Conservation (phyloP, 768 basidiomycete species). For the Leccinum olivaceopallidum region DNA sequence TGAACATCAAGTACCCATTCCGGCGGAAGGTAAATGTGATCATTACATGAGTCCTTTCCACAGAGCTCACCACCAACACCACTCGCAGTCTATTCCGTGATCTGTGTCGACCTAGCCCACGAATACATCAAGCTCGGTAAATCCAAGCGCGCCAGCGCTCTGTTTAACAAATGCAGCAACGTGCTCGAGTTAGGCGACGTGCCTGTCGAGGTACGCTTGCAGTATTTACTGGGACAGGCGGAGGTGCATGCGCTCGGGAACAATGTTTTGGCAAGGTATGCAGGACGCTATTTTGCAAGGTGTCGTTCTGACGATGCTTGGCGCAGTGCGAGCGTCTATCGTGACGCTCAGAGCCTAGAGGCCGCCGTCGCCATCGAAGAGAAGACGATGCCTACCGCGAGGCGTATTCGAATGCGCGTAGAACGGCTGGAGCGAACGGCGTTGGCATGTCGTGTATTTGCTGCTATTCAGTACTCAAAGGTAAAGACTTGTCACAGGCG, state of each 20-base stretch:
- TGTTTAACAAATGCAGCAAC: conserved; percentile 61
- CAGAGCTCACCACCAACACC: background rate
- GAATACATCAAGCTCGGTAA: conserved; percentile 84
- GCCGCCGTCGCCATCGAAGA: conserved; percentile 43
- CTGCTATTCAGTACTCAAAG: conserved; percentile 64
- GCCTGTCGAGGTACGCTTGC: conserved; percentile 51
- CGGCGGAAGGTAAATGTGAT: conserved; percentile 47
- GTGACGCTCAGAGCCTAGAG: conserved; percentile 56
- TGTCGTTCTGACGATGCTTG: background rate
- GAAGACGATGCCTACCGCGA: conserved; percentile 49
- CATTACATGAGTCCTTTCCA: background rate
- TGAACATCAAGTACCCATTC: conserved; percentile 43
- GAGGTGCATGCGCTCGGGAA: conserved; percentile 63
- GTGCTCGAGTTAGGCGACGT: conserved; percentile 44
- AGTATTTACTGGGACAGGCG: conserved; percentile 65
- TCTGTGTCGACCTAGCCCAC: conserved; percentile 71
- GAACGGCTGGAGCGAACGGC: conserved; percentile 68
- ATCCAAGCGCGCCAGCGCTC: conserved; percentile 56
- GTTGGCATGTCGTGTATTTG: conserved; percentile 67
- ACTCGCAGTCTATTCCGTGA: conserved; percentile 53
- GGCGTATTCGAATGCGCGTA: conserved; percentile 60
- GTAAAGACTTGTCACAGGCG: conserved; percentile 36
- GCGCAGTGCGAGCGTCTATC: conserved; percentile 51
- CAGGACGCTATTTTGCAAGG: background rate
- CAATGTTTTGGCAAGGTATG: conserved; percentile 60